Base-by-base conservation (phyloP, 75 land plant genomes). In the Gnetum montanum region DNA sequence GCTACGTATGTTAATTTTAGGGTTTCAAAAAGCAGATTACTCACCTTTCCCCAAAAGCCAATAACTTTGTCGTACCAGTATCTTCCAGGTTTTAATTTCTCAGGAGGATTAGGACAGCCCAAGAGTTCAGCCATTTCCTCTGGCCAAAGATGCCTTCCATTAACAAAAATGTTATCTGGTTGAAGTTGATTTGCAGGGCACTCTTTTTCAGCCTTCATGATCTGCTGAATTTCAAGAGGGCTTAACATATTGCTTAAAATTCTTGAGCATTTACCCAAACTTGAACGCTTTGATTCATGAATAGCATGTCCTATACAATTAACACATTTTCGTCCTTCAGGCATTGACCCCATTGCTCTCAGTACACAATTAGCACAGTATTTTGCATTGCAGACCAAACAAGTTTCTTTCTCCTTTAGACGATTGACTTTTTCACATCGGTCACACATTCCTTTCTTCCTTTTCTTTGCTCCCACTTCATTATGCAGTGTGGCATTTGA, bases 1-100 rank as follows among this genome's bases (percentile, higher is more conserved):
- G n/a, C n/a, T n/a, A n/a, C n/a, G n/a, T n/a, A n/a, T n/a, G n/a
- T n/a, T n/a, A n/a, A n/a, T n/a, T n/a, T n/a, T n/a, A n/a, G n/a
- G n/a, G n/a, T n/a, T n/a, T n/a, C n/a, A n/a, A 47, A 54, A 18
- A 27, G 3, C 24, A 52, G 43, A 70, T 31, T 49, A 48, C 68
- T 71, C 54, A 94, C 99, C 97, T 90, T 86, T 58, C 99, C 99
- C 99, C 99, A 95, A 43, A 81, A 76, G n/a, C 99, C 99, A 28
- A 97, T 86, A 43, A 83, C 85, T 63, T 84, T 84, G 54, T 95
- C 99, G 61, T 95, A 95, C 99, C 99, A 95, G 68, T 86, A 95
- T 18, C 54, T 67, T 24, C 99, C 99, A 4, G 97, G 97, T 57
- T 82, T 85, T 40, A 95, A 46, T 74, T 79, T 86, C 19, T 49